Evolutionary conservation across 139 green algal species (phyloP).

Genomic region (Chlamydomonas sp.): DNA sequence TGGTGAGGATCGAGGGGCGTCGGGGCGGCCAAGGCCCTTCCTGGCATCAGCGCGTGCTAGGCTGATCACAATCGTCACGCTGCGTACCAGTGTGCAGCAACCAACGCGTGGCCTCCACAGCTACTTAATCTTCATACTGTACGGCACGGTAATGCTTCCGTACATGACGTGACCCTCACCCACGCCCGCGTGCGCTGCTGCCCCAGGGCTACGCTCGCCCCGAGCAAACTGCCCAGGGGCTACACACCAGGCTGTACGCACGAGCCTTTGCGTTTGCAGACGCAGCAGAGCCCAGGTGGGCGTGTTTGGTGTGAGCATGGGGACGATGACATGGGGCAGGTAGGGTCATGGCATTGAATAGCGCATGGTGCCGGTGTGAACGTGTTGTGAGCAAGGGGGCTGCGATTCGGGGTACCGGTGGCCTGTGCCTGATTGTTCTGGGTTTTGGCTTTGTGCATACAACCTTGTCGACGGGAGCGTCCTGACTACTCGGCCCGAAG

Average conservation of each 20-base stretch:
- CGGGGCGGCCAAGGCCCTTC: not conserved
- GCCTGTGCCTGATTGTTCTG: not conserved
- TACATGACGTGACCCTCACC: not conserved
- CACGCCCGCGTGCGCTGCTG: not conserved
- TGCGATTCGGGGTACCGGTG: not conserved
- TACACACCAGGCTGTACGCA: conserved; percentile 83
- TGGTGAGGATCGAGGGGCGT: conserved; percentile 60
- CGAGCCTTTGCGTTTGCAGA: conserved; percentile 78
- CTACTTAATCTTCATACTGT: too few relatives aligned
- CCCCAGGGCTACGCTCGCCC: conserved; percentile 82
- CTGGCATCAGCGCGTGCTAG: too few relatives aligned
- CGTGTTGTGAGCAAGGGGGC: too few relatives aligned
- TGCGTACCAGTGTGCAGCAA: too few relatives aligned
- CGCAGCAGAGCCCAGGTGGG: conserved; percentile 38
- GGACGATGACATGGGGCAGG: too few relatives aligned
- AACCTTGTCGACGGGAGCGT: too few relatives aligned
- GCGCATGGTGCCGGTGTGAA: too few relatives aligned
- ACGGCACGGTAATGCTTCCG: not conserved
- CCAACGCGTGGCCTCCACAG: too few relatives aligned
- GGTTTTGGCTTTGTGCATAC: not conserved
- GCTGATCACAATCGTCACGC: too few relatives aligned
- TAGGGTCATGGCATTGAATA: too few relatives aligned
- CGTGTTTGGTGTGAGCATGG: too few relatives aligned
- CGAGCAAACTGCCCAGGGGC: conserved; percentile 72
- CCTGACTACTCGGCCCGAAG: too few relatives aligned